Conservation (phyloP, 176 grass and related monocot genomes). For the Oryza brachyantha region DNA sequence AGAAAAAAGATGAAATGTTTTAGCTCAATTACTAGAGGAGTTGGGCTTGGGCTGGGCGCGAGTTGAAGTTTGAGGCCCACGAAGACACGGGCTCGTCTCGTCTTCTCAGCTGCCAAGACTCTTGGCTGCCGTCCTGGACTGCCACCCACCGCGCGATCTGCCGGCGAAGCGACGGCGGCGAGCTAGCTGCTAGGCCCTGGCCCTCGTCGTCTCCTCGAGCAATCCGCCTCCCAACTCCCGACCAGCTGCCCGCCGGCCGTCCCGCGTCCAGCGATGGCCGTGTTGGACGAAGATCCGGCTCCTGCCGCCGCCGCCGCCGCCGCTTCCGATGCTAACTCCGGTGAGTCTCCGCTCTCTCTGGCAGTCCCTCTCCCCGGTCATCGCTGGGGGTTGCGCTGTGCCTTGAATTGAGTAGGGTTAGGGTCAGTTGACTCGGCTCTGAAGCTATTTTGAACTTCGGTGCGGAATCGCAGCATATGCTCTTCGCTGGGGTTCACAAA, state of each 20-base stretch:
- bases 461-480: not conserved
- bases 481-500: not conserved
- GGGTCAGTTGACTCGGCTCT: not conserved
- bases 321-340: not conserved
- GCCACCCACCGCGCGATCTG: not conserved
- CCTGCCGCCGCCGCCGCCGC: conserved; percentile 10
- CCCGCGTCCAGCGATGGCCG: not conserved
- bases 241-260: not conserved
- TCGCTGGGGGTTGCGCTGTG: not conserved
- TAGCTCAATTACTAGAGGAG: too few relatives aligned
- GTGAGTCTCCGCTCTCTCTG: conserved; percentile 12
- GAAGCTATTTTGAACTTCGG: not conserved
- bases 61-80: too few relatives aligned
- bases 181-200: too few relatives aligned
- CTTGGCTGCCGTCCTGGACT: too few relatives aligned
- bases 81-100: too few relatives aligned
- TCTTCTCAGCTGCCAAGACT: too few relatives aligned
- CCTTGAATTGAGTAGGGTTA: not conserved
- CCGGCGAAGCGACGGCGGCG: not conserved
- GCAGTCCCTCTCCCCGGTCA: not conserved
- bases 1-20: too few relatives aligned
- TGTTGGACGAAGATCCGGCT: conserved; percentile 5
- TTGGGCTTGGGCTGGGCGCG: too few relatives aligned
- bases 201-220: conserved; percentile 1
- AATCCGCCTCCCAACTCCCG: not conserved